Percentiles rank a stretch among this genome's conserved stretches.
These are phyloP conservation scores for Saccharomyces uvarum DNA, from an alignment of 1,139 yeast genomes.

Conservation along the genomic window DNA sequence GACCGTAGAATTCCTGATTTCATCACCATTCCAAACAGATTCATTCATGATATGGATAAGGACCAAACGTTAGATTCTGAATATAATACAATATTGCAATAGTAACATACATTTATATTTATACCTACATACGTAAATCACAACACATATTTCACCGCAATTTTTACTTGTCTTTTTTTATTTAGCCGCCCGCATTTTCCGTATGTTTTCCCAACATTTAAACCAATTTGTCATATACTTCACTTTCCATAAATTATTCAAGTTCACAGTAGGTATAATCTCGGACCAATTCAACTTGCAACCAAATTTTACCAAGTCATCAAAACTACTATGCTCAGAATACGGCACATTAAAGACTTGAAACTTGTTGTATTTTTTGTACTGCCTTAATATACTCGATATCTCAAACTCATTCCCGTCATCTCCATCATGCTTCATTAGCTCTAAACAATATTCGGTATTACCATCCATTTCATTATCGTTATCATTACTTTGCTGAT, in stretches of 20 bases:
- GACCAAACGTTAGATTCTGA: slow-evolving; percentile 20
- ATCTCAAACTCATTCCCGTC: slow-evolving; percentile 16
- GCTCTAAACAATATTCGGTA: slow-evolving; percentile 11
- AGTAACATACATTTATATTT: neutral
- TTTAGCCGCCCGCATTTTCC: neutral
- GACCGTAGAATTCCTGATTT: slow-evolving; percentile 27
- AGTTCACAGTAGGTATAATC: slow-evolving; percentile 77
- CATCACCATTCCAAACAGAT: slow-evolving; percentile 22
- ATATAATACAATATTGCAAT: slow-evolving; percentile 14
- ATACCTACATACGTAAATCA: neutral
- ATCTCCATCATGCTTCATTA: slow-evolving; percentile 9
- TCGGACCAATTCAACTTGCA: slow-evolving; percentile 41
- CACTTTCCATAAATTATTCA: slow-evolving; percentile 29
- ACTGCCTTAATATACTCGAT: slow-evolving; percentile 29
- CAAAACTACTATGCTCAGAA: slow-evolving; percentile 86
- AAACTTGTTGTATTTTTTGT: slow-evolving; percentile 26
- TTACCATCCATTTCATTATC: slow-evolving; percentile 11
- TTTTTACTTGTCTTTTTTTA: neutral
- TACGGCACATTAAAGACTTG: slow-evolving; percentile 69
- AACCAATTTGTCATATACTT: neutral
- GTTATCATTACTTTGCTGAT: neutral
- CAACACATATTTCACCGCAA: neutral
- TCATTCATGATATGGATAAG: slow-evolving; percentile 17
- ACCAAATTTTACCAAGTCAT: slow-evolving; percentile 65
- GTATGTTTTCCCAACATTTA: neutral